phyloP scores from a whole-genome alignment of 2,329 filamentous ascomycete genomes.

The Coleophoma cylindrospora region DNA sequence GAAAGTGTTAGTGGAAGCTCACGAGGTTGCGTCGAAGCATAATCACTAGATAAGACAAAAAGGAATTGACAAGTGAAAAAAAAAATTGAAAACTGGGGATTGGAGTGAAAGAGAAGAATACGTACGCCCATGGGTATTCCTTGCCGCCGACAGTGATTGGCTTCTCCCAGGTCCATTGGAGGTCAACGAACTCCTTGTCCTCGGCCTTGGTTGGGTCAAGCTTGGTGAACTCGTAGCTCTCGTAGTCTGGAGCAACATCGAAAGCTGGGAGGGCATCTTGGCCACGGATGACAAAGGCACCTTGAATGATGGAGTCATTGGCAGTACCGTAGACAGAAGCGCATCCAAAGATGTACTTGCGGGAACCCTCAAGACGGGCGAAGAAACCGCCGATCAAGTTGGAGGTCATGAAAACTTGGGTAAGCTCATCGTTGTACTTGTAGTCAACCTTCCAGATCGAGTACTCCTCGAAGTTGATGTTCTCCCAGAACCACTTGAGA shows the following conservation, averaged over 20 bases:
- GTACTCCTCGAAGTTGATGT: slow-evolving; percentile 90
- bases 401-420: slow-evolving; percentile 96
- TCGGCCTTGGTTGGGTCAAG: slow-evolving; percentile 83
- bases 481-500: slow-evolving; percentile 98
- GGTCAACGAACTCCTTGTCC: slow-evolving; percentile 80
- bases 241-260: slow-evolving; percentile 93
- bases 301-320: slow-evolving; percentile 87
- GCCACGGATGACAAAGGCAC: slow-evolving; percentile 92
- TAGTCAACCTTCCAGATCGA: slow-evolving; percentile 92
- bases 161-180: slow-evolving; percentile 91
- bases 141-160: slow-evolving; percentile 76
- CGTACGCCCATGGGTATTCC: slow-evolving; percentile 70
- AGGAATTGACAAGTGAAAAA: too few species aligned
- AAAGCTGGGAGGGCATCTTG: slow-evolving; percentile 83
- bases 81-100: too few species aligned
- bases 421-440: slow-evolving; percentile 99
- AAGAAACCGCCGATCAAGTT: slow-evolving; percentile 99
- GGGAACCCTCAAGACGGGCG: slow-evolving; percentile 90
- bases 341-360: slow-evolving; percentile 95
- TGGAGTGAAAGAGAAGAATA: too few species aligned
- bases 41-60: too few species aligned
- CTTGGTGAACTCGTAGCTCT: slow-evolving; percentile 96
- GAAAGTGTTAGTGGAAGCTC: too few species aligned
- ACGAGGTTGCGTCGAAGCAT: too few species aligned
- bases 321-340: slow-evolving; percentile 83